phyloP scores from a whole-genome alignment of 2,329 filamentous ascomycete genomes.

The Penicillium olsonii region DNA sequence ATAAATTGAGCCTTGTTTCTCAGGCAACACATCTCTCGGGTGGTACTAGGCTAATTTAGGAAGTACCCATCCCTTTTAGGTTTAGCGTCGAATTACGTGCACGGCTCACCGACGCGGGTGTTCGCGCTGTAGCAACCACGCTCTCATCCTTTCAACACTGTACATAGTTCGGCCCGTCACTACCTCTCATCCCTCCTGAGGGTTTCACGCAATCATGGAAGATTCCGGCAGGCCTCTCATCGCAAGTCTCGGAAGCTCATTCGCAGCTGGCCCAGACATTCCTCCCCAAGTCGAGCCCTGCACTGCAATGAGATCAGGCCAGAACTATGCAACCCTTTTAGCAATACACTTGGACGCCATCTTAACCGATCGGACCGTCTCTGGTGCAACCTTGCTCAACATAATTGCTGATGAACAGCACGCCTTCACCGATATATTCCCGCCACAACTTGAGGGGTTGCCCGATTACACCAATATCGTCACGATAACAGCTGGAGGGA shows the following conservation, averaged over 20 bases:
- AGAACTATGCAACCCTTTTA: slow-evolving; percentile 18
- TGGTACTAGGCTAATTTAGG: neutral
- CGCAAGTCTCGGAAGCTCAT: slow-evolving; percentile 19
- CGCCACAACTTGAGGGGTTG: slow-evolving; percentile 12
- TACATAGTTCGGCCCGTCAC: neutral
- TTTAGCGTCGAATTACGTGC: neutral
- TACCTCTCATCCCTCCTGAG: neutral
- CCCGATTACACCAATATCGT: slow-evolving; percentile 16
- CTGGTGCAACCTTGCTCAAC: slow-evolving; percentile 19
- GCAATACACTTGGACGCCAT: slow-evolving; percentile 13
- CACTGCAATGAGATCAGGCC: slow-evolving; percentile 15
- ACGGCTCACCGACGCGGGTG: neutral
- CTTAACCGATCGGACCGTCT: slow-evolving; percentile 16
- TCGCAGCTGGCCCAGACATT: slow-evolving; percentile 19
- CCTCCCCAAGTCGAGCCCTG: slow-evolving; percentile 14
- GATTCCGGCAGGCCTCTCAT: slow-evolving; percentile 7
- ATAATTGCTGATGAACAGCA: slow-evolving; percentile 14
- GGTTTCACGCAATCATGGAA: neutral
- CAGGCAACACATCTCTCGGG: neutral
- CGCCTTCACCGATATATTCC: slow-evolving; percentile 5
- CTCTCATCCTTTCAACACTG: neutral
- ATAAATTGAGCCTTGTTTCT: neutral
- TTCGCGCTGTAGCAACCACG: neutral
- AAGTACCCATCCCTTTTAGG: neutral
- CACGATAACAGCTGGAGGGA: slow-evolving; percentile 18